A percentile compares a stretch with the other conserved stretches of the same genome.
These are phyloP conservation scores for Fusarium floridanum DNA, from an alignment of 2,329 filamentous ascomycete species.

Conservation along the genomic window DNA sequence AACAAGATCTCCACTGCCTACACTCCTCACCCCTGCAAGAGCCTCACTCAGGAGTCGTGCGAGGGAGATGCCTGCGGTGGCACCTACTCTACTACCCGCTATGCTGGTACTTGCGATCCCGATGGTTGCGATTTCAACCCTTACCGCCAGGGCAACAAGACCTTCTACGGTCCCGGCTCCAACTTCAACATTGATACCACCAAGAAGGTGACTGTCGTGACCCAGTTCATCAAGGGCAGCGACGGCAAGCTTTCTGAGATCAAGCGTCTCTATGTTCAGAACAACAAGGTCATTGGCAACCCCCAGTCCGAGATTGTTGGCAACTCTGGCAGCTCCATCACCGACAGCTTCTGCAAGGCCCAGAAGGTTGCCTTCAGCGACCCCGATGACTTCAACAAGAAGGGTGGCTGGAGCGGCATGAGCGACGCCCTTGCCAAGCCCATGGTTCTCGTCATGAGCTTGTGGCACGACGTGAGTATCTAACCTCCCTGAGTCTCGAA, in stretches of 20 bases:
- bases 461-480: conserved; percentile 70
- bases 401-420: conserved; percentile 72
- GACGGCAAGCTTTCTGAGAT: conserved; percentile 70
- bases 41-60: conserved; percentile 64
- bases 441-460: conserved; percentile 64
- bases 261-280: conserved; percentile 74
- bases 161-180: conserved; percentile 71
- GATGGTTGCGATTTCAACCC: conserved; percentile 79
- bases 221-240: conserved; percentile 68
- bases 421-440: conserved; percentile 56
- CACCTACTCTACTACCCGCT: conserved; percentile 65
- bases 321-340: conserved; percentile 63
- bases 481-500: not conserved
- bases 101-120: conserved; percentile 73
- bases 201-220: conserved; percentile 73
- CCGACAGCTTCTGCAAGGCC: conserved; percentile 67
- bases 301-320: conserved; percentile 56
- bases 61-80: conserved; percentile 65
- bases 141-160: conserved; percentile 73
- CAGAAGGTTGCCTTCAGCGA: conserved; percentile 72
- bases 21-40: conserved; percentile 75
- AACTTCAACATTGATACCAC: conserved; percentile 70
- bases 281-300: conserved; percentile 70
- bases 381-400: conserved; percentile 62
- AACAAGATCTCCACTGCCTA: conserved; percentile 74